Conservation (phyloP, 805 yeast genomes). For the Lachancea dasiensis region DNA sequence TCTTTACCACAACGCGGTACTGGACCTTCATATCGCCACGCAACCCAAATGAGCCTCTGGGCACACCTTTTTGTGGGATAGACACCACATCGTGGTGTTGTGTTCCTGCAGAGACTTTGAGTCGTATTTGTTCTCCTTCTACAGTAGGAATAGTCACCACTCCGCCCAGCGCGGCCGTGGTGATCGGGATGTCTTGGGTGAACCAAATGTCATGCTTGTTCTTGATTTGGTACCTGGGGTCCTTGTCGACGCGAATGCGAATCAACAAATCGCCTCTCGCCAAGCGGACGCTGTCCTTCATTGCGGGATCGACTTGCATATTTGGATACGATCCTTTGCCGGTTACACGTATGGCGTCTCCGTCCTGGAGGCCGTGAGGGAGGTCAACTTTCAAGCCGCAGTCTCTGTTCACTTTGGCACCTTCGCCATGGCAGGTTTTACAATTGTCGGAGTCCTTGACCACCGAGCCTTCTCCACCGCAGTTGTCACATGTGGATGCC, state of each 20-base stretch:
- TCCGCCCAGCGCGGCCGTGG: slow-evolving; percentile 97
- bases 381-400: slow-evolving; percentile 76
- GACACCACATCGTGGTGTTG: slow-evolving; percentile 68
- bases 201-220: slow-evolving; percentile 58
- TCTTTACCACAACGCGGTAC: slow-evolving; percentile 61
- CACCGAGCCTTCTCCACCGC: slow-evolving; percentile 84
- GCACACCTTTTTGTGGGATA: slow-evolving; percentile 85
- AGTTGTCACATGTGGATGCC: slow-evolving; percentile 84
- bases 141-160: slow-evolving; percentile 85
- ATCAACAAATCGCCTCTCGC: slow-evolving; percentile 85
- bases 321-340: slow-evolving; percentile 90
- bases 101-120: slow-evolving; percentile 80
- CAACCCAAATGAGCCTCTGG: slow-evolving; percentile 46
- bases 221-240: slow-evolving; percentile 59
- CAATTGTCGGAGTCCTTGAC: slow-evolving; percentile 68
- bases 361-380: slow-evolving; percentile 86
- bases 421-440: slow-evolving; percentile 79
- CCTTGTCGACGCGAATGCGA: slow-evolving; percentile 71
- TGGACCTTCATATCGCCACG: slow-evolving; percentile 80
- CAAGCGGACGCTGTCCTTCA: slow-evolving; percentile 45
- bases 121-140: slow-evolving; percentile 66
- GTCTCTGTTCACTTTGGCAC: slow-evolving; percentile 55
- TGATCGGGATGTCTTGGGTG: slow-evolving; percentile 70
- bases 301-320: slow-evolving; percentile 56
- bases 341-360: slow-evolving; percentile 73